A percentile compares a stretch with the other conserved stretches of the same genome.
phyloP scores from a whole-genome alignment of 106 monocot species.

The Chionographis japonica region DNA sequence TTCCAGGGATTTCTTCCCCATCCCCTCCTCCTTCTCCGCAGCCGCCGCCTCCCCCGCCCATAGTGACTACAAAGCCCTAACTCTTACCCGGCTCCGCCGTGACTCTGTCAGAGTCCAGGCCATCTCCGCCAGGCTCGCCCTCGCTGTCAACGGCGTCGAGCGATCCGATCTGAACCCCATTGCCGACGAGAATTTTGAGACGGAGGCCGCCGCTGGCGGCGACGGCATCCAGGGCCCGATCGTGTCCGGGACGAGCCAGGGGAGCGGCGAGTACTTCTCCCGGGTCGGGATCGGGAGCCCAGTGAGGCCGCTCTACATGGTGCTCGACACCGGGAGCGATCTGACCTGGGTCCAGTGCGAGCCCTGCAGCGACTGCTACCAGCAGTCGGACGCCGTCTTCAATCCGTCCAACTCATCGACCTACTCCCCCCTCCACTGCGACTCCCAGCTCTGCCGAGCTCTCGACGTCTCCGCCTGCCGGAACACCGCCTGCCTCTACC shows the following conservation, averaged over 20 bases:
- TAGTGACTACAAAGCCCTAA: conserved; percentile 51
- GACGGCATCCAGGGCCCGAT: conserved; percentile 49
- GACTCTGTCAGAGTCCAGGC: conserved; percentile 38
- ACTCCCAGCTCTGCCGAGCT: conserved; percentile 37
- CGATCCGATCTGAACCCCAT: conserved; percentile 46
- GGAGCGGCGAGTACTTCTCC: conserved; percentile 92
- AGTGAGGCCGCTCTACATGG: conserved; percentile 52
- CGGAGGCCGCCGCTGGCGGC: neutral
- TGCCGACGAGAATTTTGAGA: neutral
- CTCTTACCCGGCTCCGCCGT: conserved; percentile 52
- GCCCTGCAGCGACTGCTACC: conserved; percentile 82
- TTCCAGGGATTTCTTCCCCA: neutral
- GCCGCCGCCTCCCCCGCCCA: conserved; percentile 28
- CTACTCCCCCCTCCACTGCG: conserved; percentile 47
- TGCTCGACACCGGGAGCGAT: conserved; percentile 88
- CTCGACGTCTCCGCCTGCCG: conserved; percentile 67
- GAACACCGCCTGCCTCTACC: conserved; percentile 62
- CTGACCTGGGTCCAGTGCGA: conserved; percentile 83
- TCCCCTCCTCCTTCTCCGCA: conserved; percentile 45
- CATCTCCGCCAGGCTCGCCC: conserved; percentile 24
- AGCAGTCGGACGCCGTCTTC: conserved; percentile 63
- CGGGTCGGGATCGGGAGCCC: conserved; percentile 56
- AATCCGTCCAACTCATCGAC: conserved; percentile 51
- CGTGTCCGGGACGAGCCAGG: conserved; percentile 68
- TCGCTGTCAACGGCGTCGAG: conserved; percentile 27